Evolutionary conservation across 257 asterid species (phyloP).

Genomic region (Gentiana dahurica): DNA sequence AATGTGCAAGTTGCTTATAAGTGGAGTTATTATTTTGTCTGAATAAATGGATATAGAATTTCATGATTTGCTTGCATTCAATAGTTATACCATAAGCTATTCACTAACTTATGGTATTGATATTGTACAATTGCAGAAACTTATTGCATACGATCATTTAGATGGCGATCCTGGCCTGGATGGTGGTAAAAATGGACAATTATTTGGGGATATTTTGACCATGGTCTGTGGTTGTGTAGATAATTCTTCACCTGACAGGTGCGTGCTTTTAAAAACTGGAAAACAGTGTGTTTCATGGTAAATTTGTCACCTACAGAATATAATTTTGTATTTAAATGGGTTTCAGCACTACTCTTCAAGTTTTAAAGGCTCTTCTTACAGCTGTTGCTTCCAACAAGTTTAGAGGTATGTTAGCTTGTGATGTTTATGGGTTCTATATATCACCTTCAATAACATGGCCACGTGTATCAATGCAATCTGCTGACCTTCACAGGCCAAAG

Average conservation of each 20-base stretch:
- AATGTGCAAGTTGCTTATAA: too few relatives aligned
- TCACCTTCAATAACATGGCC: too few relatives aligned
- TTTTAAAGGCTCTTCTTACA: conserved; percentile 91
- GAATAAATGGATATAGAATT: too few relatives aligned
- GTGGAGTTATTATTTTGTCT: too few relatives aligned
- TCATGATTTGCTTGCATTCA: too few relatives aligned
- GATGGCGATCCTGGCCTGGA: conserved; percentile 99
- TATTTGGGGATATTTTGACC: conserved; percentile 70
- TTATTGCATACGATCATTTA: conserved; percentile 85
- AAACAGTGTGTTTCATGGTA: conserved; percentile 12
- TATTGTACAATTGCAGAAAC: conserved; percentile 54
- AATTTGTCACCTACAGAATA: conserved; percentile 8
- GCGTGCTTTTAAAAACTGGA: conserved; percentile 9
- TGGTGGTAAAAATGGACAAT: conserved; percentile 62
- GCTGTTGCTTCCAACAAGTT: conserved; percentile 87
- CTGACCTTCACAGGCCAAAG: too few relatives aligned
- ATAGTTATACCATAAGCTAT: too few relatives aligned
- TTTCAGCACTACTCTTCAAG: conserved; percentile 96
- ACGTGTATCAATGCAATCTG: too few relatives aligned
- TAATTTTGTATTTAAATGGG: conserved; percentile 20
- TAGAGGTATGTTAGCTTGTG: conserved; percentile 50
- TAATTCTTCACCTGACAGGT: conserved; percentile 97
- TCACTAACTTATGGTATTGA: not conserved
- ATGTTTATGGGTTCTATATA: not conserved
- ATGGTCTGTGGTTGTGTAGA: conserved; percentile 87